Base-by-base conservation (phyloP, 2,329 filamentous ascomycete genomes). In the Fusarium guadeloupense region DNA sequence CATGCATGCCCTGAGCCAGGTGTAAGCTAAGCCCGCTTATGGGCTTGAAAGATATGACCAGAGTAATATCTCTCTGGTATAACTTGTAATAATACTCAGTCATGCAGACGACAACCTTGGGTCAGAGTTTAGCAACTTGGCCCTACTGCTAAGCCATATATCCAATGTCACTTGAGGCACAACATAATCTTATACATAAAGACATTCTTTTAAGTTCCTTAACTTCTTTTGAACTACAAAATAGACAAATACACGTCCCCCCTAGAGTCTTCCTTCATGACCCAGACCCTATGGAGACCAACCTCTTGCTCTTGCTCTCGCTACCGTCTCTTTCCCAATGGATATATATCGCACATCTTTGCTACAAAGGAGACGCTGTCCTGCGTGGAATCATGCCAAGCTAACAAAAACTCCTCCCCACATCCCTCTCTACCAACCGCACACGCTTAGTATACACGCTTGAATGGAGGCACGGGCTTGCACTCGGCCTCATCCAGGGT, bases 401-500 rank as follows among this genome's bases (percentile, higher is more conserved):
- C 59, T 59, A 51, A 64, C 46, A 69, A 68, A 59, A 69, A 68
- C 59, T 61, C 59, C 66, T 47, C 45, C 54, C 56, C 35, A 42
- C 52, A 31, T 44, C 54, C 57, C 53, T 43, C 7, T 6, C 4
- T 9, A 25, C 38, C 43, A 37, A 45, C 43, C 40, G 38, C 28
- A 47, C 47, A 51, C 52, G 45, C 53, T 80, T 92, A 94, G 81
- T 94, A 93, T 73, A 90, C 89, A 83, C 91, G 87, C 88, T 97
- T 97, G 86, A 98, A 97, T 39, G 95, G 95, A 70, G 94, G 93
- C 58, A 99, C 92, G 66, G 92, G 82, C 85, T 95, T 93, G 88
- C 95, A 98, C 85, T 99, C 95, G 71, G 85, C 88, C 86, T 96
- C 93, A 73, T 98, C 95, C 69, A 99, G 83, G 21, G 95, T 98